These are phyloP conservation scores for Podospora fimiseda DNA, from an alignment of 495 filamentous ascomycete species.

Conservation along the genomic window DNA sequence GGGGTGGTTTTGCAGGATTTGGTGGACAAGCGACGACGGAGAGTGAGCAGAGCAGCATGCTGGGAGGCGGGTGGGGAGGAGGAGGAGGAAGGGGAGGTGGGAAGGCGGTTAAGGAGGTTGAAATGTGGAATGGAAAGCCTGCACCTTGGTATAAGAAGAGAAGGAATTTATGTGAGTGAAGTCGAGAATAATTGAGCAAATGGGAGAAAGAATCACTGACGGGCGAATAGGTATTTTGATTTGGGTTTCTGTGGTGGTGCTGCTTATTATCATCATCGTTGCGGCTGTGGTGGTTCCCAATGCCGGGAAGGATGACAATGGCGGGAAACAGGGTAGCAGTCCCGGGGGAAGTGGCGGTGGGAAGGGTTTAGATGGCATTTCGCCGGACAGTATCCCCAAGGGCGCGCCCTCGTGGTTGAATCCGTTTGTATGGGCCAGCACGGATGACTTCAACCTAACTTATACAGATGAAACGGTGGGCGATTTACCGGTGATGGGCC, in stretches of 20 bases:
- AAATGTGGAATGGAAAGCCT: slow-evolving; percentile 11
- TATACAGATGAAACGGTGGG: slow-evolving; percentile 84
- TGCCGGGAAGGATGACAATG: slow-evolving; percentile 25
- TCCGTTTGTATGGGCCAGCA: slow-evolving; percentile 91
- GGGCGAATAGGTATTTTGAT: too few relatives aligned
- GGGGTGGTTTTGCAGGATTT: not conserved
- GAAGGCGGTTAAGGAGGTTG: slow-evolving; percentile 28
- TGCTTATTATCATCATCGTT: slow-evolving; percentile 66
- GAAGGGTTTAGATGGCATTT: slow-evolving; percentile 53
- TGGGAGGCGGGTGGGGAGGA: slow-evolving; percentile 29
- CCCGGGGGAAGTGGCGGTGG: slow-evolving; percentile 28
- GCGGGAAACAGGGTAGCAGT: slow-evolving; percentile 15
- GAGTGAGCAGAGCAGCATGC: slow-evolving; percentile 26
- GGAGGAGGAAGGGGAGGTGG: too few relatives aligned
- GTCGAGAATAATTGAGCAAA: too few relatives aligned
- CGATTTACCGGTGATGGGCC: slow-evolving; percentile 81
- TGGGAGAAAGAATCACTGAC: too few relatives aligned
- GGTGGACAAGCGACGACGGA: slow-evolving; percentile 2
- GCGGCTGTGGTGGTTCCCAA: slow-evolving; percentile 67
- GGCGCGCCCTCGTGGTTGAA: slow-evolving; percentile 74
- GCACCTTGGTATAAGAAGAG: slow-evolving; percentile 28
- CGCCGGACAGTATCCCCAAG: slow-evolving; percentile 56
- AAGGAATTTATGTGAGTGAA: slow-evolving; percentile 49
- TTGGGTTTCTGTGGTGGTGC: slow-evolving; percentile 47
- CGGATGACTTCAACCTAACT: slow-evolving; percentile 86